Evolutionary conservation across 2,329 filamentous ascomycete species (phyloP).

Genomic region (Microdochium trichocladiopsis): DNA sequence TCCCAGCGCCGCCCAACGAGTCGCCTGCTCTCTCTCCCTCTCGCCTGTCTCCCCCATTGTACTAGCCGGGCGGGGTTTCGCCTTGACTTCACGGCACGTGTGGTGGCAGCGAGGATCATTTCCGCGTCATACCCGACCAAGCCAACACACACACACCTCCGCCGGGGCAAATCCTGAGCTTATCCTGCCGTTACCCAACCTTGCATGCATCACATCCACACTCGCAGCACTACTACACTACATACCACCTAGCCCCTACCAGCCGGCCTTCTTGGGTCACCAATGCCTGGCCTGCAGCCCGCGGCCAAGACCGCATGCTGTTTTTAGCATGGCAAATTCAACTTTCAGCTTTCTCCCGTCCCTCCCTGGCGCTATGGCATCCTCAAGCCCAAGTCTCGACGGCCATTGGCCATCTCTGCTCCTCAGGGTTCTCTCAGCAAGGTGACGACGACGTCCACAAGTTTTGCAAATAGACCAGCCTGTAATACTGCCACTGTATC

Average conservation of each 20-base stretch:
- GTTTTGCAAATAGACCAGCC: too few species aligned
- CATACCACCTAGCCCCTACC: too few species aligned
- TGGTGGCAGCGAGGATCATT: background rate
- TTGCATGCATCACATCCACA: background rate
- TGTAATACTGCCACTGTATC: background rate
- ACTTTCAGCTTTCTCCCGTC: background rate
- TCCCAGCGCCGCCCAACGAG: too few species aligned
- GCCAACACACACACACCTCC: background rate
- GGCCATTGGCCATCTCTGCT: too few species aligned
- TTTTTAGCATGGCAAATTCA: background rate
- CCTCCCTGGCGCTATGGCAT: too few species aligned
- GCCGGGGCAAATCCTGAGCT: background rate
- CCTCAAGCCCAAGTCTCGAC: too few species aligned
- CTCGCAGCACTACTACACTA: too few species aligned
- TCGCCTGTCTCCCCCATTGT: background rate
- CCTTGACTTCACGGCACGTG: background rate
- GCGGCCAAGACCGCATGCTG: background rate
- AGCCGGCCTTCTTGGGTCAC: too few species aligned
- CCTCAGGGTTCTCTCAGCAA: too few species aligned
- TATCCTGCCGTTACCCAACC: background rate
- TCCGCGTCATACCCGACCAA: background rate
- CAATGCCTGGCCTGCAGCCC: too few species aligned
- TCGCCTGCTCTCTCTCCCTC: too few species aligned
- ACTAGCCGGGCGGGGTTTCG: background rate
- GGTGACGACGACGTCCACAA: too few species aligned